These are phyloP conservation scores for Antrodiella citrinella DNA, from an alignment of 768 basidiomycete genomes.

Conservation along the genomic window DNA sequence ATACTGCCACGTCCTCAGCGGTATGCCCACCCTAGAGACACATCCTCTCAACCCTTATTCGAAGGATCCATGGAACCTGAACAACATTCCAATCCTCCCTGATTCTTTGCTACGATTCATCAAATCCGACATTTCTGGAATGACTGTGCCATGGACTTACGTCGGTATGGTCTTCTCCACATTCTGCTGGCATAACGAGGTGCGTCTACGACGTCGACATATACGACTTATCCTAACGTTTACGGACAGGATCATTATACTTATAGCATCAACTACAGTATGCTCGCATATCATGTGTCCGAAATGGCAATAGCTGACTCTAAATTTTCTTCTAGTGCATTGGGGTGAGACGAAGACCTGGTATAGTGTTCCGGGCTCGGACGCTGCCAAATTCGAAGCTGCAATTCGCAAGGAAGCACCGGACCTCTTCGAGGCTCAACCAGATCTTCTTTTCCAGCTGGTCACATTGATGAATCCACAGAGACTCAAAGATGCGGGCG, in stretches of 20 bases:
- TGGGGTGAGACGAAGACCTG: slow-evolving; percentile 99
- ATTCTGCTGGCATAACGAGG: slow-evolving; percentile 99
- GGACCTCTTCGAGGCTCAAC: slow-evolving; percentile 96
- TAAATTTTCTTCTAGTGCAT: slow-evolving; percentile 71
- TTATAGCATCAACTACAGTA: slow-evolving; percentile 91
- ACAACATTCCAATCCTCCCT: slow-evolving; percentile 89
- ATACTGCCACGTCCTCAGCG: slow-evolving; percentile 30
- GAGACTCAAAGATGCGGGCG: slow-evolving; percentile 77
- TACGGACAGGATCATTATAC: slow-evolving; percentile 85
- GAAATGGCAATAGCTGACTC: too few relatives aligned
- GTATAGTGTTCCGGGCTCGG: slow-evolving; percentile 96
- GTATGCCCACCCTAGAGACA: slow-evolving; percentile 92
- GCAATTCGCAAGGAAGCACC: slow-evolving; percentile 94
- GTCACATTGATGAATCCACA: slow-evolving; percentile 97
- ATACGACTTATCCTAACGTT: slow-evolving; percentile 11
- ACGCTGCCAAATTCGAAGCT: slow-evolving; percentile 93
- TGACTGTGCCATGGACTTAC: slow-evolving; percentile 99
- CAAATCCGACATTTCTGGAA: slow-evolving; percentile 97
- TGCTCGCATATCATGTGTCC: too few relatives aligned
- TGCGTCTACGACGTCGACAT: slow-evolving; percentile 24
- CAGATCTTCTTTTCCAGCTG: slow-evolving; percentile 93
- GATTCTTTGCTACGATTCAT: slow-evolving; percentile 95
- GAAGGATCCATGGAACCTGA: slow-evolving; percentile 93
- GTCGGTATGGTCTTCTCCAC: slow-evolving; percentile 99
- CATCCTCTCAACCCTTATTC: slow-evolving; percentile 84